Evolutionary conservation across 345 rosid species (phyloP).

Genomic region (Salix viminalis): DNA sequence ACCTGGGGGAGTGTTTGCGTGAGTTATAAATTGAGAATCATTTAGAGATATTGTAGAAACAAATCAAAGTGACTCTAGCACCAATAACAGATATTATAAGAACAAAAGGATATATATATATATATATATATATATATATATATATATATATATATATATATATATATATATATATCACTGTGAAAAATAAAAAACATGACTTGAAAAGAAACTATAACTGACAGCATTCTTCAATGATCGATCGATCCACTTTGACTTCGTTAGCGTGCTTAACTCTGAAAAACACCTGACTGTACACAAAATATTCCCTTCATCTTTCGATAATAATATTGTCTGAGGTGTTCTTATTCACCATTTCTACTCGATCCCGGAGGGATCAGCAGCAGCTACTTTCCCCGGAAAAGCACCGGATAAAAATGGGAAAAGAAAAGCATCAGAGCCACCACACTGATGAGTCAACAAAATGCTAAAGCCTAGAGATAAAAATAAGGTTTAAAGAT

Average conservation of each 20-base stretch:
- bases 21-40: no score
- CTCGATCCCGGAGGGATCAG: not conserved
- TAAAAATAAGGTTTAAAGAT: not conserved
- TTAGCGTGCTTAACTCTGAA: not conserved
- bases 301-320: not conserved
- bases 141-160: no score
- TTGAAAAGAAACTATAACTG: not conserved
- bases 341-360: not conserved
- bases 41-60: no score
- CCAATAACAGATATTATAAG: no score
- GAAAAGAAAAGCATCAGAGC: not conserved
- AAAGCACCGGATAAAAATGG: slow-evolving; percentile 1
- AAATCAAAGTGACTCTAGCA: no score
- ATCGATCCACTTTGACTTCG: not conserved
- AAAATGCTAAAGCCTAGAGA: slow-evolving; percentile 8
- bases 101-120: no score
- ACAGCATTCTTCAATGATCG: not conserved
- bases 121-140: no score
- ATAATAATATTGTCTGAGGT: not conserved
- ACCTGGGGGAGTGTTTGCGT: no score
- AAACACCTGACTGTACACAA: not conserved
- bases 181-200: not conserved
- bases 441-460: slow-evolving; percentile 15
- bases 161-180: no score
- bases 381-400: not conserved